Evolutionary conservation across 768 basidiomycete species (phyloP), one percentile per base, ranked within the genome.

Genomic region (Trametes punicea): DNA sequence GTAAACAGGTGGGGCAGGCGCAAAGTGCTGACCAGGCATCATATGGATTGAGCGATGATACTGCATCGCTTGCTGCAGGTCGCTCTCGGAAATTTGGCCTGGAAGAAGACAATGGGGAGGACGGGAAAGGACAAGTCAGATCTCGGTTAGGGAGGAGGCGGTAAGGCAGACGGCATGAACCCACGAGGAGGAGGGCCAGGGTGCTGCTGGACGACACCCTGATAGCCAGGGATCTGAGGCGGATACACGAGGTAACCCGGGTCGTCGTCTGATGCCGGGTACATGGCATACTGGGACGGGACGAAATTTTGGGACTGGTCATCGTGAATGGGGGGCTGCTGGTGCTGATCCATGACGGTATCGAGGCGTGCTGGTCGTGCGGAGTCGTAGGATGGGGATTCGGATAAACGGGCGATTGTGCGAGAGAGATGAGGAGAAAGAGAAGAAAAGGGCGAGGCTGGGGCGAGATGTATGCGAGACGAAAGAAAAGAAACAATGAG

Each of bases 181-280:
- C 79, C 85, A 85, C 88, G 88, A 76, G 87, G 74, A 76, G 81
- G 81, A 71, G 81, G 78, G 72, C 75, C 78, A 68, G 77, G 65
- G 55, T 69, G 72, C 70, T 59, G 55, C 47, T 50, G 53, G 27
- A 77, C 72, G 69, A 80, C 76, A 51, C 44, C 48, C 63, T 79
- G 81, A 78, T 85, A 87, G 70, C 77, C 71, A 55, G 64, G 67
- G 75, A 84, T 79, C 70, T 79, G 82, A 64, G 79, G 64, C 51
- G 62, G 62, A 55, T 71, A 72, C 64, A 69, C 65, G 64, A 71
- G 65, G 66, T 55, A 57, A 39, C 67, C 64, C 62, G 57, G 55
- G 44, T 63, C 57, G 44, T 69, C 69, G 51, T 73, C 71, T 56
- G 72, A 71, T 62, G 64, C 57, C 26, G 67, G 60, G 62, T 72